A percentile compares a stretch with the other conserved stretches of the same genome.
Evolutionary conservation across 768 basidiomycete genomes (phyloP).

Genomic region (Serendipita sp.): DNA sequence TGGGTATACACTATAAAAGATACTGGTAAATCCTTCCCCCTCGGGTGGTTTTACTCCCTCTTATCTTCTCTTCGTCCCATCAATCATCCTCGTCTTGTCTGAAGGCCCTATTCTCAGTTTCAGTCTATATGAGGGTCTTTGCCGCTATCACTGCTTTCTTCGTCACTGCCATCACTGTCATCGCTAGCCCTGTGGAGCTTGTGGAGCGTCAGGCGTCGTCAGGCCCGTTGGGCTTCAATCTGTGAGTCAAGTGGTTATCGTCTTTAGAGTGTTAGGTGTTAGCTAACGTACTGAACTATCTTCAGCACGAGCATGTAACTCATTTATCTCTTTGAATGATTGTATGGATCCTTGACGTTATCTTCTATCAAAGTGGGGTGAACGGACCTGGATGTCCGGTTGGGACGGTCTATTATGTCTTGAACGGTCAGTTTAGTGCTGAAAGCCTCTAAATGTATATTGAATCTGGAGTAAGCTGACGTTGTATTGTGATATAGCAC

Average conservation of each 20-base stretch:
- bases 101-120: too few species aligned
- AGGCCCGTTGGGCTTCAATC: not conserved
- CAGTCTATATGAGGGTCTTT: not conserved
- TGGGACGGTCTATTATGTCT: not conserved
- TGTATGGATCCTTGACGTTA: too few species aligned
- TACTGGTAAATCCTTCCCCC: too few species aligned
- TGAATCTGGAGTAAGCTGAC: too few species aligned
- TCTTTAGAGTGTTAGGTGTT: not conserved
- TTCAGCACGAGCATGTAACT: constrained; percentile 3
- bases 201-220: not conserved
- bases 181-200: not conserved
- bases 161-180: not conserved
- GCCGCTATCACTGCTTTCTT: not conserved
- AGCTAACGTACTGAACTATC: not conserved
- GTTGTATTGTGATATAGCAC: not conserved
- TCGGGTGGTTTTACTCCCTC: too few species aligned
- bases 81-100: too few species aligned
- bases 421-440: too few species aligned
- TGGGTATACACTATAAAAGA: too few species aligned
- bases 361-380: not conserved
- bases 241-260: not conserved
- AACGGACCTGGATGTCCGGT: not conserved
- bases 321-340: not conserved
- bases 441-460: too few species aligned
- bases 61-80: too few species aligned